Evolutionary conservation across 208 protist genomes (phyloP), one percentile per base, ranked within the genome.

Genomic region (Leptomonas pyrrhocoris): DNA sequence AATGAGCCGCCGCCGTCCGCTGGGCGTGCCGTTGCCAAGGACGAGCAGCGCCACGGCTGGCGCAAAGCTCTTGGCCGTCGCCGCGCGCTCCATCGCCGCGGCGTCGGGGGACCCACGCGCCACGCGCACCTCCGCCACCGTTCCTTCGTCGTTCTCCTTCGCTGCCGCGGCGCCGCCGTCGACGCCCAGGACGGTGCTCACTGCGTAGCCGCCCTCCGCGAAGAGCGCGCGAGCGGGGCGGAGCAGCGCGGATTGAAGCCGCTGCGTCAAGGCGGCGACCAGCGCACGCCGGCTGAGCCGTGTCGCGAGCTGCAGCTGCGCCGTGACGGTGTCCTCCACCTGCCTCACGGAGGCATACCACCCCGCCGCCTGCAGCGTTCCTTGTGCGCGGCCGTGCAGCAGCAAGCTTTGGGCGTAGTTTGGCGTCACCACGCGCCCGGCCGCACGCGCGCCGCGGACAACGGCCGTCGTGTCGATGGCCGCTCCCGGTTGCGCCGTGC

Each of bases 341-440:
- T 61, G 60, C 28, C 18, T 58, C 9, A 77, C 45, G 13, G 78
- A 61, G 30, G 75, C 46, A 54, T 81, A 70, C 48, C 79, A 73
- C 23, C 81, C 55, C 8, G 80, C 76, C 13, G 81, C 83, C 50
- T 81, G 73, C 54, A 94, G 68, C 38, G 84, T 80, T 2, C 84
- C 89, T 62, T 91, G 82, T 27, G 89, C 86, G 58, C 71, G 74
- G 51, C 85, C 88, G 49, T 83, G 55, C 66, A 79, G 67, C 27
- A 92, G 83, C 28, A 94, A 70, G 56, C 68, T 69, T 46, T 85
- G 83, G 28, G 80, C 86, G 73, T 83, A 92, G 53, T 80, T 81
- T 15, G 73, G 19, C 21, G 28, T 54, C 31, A 71, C 81, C 63
- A 81, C 72, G 12, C 62, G 60, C 0, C 61, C 63, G 2, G 66